Evolutionary conservation across 208 protist genomes (phyloP).

Genomic region (Crithidia brevicula): DNA sequence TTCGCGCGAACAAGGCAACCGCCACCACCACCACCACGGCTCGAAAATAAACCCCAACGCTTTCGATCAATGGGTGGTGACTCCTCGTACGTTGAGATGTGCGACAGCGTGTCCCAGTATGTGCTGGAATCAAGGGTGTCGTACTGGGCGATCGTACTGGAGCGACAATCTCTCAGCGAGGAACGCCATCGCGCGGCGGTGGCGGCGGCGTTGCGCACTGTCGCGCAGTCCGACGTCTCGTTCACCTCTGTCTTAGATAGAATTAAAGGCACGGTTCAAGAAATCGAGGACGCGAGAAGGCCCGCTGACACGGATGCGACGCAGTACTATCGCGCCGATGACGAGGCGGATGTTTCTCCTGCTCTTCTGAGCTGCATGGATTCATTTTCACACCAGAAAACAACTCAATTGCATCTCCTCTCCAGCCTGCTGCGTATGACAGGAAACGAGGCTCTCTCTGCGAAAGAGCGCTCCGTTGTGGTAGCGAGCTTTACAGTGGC

Average conservation of each 20-base stretch:
- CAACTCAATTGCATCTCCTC: not conserved
- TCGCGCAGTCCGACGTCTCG: not conserved
- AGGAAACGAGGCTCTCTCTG: not conserved
- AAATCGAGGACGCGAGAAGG: no score
- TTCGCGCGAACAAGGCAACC: not conserved
- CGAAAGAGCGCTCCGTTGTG: not conserved
- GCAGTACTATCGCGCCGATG: no score
- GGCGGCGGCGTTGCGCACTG: not conserved
- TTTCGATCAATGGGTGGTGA: no score
- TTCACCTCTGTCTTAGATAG: not conserved
- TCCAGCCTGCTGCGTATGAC: not conserved
- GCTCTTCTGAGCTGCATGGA: not conserved
- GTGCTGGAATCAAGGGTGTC: slow-evolving; percentile 1
- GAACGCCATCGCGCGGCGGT: not conserved
- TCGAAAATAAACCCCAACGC: no score
- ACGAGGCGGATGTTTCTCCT: no score
- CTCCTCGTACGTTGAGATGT: no score
- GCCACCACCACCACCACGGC: not conserved
- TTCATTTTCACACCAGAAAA: not conserved
- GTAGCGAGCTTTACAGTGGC: not conserved
- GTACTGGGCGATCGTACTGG: not conserved
- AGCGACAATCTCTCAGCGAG: not conserved
- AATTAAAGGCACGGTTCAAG: no score
- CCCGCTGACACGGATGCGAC: no score
- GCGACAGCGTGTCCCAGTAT: no score